Percentiles rank a stretch among this genome's conserved stretches.
Conservation (phyloP, 352 stramenopile genomes). For the Halophytophthora batemanensis region DNA sequence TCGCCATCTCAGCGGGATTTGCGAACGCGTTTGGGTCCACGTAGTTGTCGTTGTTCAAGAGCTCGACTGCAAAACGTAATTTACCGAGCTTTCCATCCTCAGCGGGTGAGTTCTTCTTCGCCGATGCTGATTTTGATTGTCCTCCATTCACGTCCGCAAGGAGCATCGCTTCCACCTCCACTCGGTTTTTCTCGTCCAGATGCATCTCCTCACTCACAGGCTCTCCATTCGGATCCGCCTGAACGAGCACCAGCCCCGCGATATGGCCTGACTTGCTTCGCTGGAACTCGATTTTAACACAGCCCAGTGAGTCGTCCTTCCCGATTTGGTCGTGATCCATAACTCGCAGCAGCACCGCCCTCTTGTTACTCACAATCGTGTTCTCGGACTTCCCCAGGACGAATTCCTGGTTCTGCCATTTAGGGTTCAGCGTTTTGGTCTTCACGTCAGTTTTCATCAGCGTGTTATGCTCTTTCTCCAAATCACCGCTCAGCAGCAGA, state of each 20-base stretch:
- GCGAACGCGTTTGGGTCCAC: conserved; percentile 23
- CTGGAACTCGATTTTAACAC: conserved; percentile 49
- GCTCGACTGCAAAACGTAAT: conserved; percentile 47
- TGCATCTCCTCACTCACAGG: conserved; percentile 25
- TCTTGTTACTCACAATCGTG: conserved; percentile 58
- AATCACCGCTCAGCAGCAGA: conserved; percentile 38
- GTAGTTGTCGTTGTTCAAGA: conserved; percentile 63
- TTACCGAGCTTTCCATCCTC: conserved; percentile 50
- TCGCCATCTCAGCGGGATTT: conserved; percentile 14
- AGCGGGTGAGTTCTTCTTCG: conserved; percentile 34
- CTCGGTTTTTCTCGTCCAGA: conserved; percentile 33
- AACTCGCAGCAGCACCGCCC: conserved; percentile 50
- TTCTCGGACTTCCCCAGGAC: conserved; percentile 47
- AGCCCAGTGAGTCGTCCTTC: conserved; percentile 55
- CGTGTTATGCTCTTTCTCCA: conserved; percentile 50
- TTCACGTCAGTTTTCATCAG: conserved; percentile 68
- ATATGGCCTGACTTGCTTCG: conserved; percentile 48
- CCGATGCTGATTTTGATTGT: conserved; percentile 26
- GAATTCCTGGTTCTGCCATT: conserved; percentile 73
- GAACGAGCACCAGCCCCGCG: conserved; percentile 41
- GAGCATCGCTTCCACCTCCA: conserved; percentile 53
- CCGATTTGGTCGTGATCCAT: conserved; percentile 55
- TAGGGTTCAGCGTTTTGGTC: conserved; percentile 59
- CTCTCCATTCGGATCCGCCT: conserved; percentile 37
- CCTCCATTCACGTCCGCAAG: conserved; percentile 34